phyloP scores from a whole-genome alignment of 441 rosid species.

The Croton laevigatus region DNA sequence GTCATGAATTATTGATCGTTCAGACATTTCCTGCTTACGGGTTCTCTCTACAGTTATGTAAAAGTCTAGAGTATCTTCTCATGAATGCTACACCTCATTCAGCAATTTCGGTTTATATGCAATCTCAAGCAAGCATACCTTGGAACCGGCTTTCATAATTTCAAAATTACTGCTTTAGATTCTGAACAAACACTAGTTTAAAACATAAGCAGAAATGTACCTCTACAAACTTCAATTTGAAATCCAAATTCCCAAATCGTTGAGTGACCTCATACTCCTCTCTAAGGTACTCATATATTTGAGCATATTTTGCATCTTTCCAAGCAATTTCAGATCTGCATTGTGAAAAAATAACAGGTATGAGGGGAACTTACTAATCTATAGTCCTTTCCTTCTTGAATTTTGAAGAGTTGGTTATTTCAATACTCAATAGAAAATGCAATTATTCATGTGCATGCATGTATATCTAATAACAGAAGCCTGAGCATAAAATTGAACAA shows the following conservation, averaged over 20 bases:
- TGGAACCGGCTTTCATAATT: too few species aligned
- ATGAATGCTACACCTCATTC: too few species aligned
- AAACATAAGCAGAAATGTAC: slow-evolving; percentile 32
- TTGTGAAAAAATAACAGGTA: slow-evolving; percentile 14
- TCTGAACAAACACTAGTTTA: neutral
- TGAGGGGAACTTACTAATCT: neutral
- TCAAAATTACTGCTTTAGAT: too few species aligned
- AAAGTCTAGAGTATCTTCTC: neutral
- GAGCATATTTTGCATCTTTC: slow-evolving; percentile 94
- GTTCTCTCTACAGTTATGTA: neutral
- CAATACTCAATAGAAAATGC: neutral
- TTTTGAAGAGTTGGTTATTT: neutral
- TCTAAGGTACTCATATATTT: slow-evolving; percentile 79
- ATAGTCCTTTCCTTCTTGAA: neutral
- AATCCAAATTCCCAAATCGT: slow-evolving; percentile 82
- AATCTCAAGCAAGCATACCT: neutral
- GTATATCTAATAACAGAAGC: neutral
- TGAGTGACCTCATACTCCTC: slow-evolving; percentile 95
- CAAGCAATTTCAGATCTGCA: slow-evolving; percentile 94
- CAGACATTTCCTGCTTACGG: neutral
- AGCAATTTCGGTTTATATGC: neutral
- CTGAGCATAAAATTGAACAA: neutral
- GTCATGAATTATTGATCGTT: neutral
- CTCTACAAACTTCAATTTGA: slow-evolving; percentile 91
- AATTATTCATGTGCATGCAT: too few species aligned